Conservation (phyloP, 805 yeast species). For the Zygosaccharomyces bisporus region DNA sequence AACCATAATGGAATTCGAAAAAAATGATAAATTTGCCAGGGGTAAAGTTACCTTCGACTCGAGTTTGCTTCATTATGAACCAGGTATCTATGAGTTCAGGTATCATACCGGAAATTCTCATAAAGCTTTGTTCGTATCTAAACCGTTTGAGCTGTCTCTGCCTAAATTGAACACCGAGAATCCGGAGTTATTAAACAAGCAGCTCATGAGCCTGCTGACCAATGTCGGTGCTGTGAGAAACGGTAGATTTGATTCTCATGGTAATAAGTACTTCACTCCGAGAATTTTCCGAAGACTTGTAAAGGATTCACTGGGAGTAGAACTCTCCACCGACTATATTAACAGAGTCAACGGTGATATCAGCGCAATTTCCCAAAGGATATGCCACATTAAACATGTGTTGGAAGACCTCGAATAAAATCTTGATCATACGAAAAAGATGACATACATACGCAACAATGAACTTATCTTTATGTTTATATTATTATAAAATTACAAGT, state of each 20-base stretch:
- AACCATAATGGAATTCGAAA: conserved; percentile 13
- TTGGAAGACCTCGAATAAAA: conserved; percentile 25
- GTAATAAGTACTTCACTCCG: conserved; percentile 25
- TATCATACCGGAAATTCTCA: conserved; percentile 66
- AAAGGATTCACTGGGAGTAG: conserved; percentile 36
- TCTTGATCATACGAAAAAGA: neutral
- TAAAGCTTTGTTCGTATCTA: conserved; percentile 61
- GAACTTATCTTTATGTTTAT: neutral
- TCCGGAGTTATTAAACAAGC: conserved; percentile 21
- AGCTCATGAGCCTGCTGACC: conserved; percentile 21
- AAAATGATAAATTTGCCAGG: conserved; percentile 21
- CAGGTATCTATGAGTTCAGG: conserved; percentile 70
- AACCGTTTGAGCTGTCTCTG: conserved; percentile 58
- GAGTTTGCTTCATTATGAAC: conserved; percentile 54
- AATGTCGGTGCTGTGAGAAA: conserved; percentile 25
- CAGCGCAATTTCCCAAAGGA: conserved; percentile 26
- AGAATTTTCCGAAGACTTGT: conserved; percentile 31
- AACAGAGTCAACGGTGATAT: conserved; percentile 32
- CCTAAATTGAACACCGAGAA: conserved; percentile 35
- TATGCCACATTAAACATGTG: conserved; percentile 29
- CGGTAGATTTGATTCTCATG: conserved; percentile 21
- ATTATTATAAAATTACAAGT: neutral
- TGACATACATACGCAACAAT: conserved; percentile 1
- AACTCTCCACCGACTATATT: conserved; percentile 36
- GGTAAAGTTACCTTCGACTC: conserved; percentile 52